Base-by-base conservation (phyloP, 2,329 filamentous ascomycete species). In the Aspergillus costaricaensis region DNA sequence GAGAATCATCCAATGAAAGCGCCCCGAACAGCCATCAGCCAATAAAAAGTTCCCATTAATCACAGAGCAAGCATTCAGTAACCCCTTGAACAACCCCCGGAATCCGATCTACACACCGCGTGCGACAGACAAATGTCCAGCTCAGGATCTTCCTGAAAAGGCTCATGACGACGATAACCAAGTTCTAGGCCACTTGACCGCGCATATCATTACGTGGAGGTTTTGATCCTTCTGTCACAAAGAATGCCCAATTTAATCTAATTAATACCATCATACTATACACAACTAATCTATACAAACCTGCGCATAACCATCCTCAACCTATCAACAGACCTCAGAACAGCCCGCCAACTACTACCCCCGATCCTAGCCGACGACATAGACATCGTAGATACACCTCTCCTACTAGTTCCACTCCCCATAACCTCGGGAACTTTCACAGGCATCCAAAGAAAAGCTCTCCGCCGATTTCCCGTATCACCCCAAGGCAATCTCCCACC, bases 401-500 rank as follows among this genome's bases (percentile, higher is more conserved):
- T 15, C 19, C 41, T 23, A 44, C 25, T 2, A 23, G 5, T 23
- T 8, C 25, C 25, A 27, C 19, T n/a, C 19, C 10, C 19, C 19
- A 21, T 15, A 23, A 15, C 10, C 41, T 36, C 32, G 21, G 41
- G 41, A 7, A 23, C 17, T 14, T 44, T 19, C 19, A 10, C 41
- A 44, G 19, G 17, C 19, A 44, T 44, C 41, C 19, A 19, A 27
- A 27, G 19, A 14, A 49, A 49, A 27, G 44, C 12, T 4, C 12
- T 9, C 44, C n/a, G 44, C 23, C 44, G 8, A 23, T 49, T 23
- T 8, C 21, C 25, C 25, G 14, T n/a, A 30, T 30, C 30, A 36
- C 43, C 8, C 23, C 39, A 27, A 41, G 74, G 75, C 27, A 79
- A 53, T 27, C 67, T 60, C 3, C 76, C 77, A 2, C 66, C 77